These are phyloP conservation scores for Candida piceae DNA, from an alignment of 805 yeast species.

Conservation along the genomic window DNA sequence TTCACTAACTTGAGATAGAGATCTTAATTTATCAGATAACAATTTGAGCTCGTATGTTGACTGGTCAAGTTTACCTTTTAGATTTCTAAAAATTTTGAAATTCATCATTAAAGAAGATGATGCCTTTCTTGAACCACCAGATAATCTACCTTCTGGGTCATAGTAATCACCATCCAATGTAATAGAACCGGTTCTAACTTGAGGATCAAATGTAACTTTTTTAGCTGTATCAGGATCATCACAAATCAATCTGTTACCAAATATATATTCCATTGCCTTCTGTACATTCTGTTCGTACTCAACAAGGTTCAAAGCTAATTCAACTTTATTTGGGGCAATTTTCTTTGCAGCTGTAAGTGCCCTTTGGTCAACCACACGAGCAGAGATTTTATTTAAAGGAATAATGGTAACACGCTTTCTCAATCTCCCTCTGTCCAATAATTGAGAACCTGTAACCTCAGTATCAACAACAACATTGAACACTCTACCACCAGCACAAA, in stretches of 20 bases:
- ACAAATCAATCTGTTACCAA: conserved; percentile 88
- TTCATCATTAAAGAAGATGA: conserved; percentile 54
- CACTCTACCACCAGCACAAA: conserved; percentile 88
- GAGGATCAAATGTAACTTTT: conserved; percentile 79
- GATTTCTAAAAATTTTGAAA: conserved; percentile 51
- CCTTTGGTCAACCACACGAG: conserved; percentile 48
- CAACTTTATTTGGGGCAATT: conserved; percentile 80
- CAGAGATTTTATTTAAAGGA: conserved; percentile 80
- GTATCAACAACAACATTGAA: conserved; percentile 89
- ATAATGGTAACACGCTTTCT: conserved; percentile 83
- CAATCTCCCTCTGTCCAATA: conserved; percentile 73
- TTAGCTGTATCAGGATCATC: conserved; percentile 85
- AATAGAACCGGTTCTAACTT: conserved; percentile 73
- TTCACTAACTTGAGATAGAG: conserved; percentile 39
- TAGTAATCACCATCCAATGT: conserved; percentile 91
- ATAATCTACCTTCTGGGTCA: conserved; percentile 92
- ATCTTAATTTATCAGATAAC: conserved; percentile 36
- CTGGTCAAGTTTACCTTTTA: conserved; percentile 38
- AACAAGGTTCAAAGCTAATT: conserved; percentile 79
- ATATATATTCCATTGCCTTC: conserved; percentile 86
- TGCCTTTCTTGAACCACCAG: conserved; percentile 84
- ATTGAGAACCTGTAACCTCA: conserved; percentile 76
- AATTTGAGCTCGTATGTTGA: conserved; percentile 37
- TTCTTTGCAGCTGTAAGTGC: conserved; percentile 61
- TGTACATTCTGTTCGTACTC: conserved; percentile 65